phyloP scores from a whole-genome alignment of 2,329 filamentous ascomycete genomes.

The Epichloe baconii region DNA sequence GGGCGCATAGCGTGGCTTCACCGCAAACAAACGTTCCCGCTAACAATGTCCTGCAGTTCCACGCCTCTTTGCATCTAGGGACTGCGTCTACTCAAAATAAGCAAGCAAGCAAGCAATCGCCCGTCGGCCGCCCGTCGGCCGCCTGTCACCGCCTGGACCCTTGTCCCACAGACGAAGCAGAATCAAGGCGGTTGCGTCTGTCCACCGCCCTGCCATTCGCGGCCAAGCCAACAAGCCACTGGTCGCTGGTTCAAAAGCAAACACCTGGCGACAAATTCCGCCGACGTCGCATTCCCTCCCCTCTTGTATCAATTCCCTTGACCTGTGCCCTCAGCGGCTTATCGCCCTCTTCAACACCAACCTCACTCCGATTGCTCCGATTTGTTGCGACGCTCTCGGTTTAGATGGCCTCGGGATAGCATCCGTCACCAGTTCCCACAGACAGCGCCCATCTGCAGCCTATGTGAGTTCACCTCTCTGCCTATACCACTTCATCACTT shows the following conservation, averaged over 20 bases:
- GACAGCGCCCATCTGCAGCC: background rate
- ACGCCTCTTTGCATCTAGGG: background rate
- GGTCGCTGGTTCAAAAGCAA: slow-evolving; percentile 1
- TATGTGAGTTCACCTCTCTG: background rate
- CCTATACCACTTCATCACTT: background rate
- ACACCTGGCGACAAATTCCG: slow-evolving; percentile 5
- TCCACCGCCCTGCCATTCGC: background rate
- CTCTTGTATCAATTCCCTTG: background rate
- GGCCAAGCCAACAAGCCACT: background rate
- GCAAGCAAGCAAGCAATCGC: background rate
- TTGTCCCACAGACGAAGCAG: background rate
- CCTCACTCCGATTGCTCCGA: background rate
- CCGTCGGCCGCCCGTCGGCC: background rate
- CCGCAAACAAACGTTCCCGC: background rate
- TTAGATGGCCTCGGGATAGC: slow-evolving; percentile 4
- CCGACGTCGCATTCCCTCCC: slow-evolving; percentile 7
- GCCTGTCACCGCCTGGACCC: slow-evolving; percentile 13
- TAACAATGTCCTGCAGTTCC: slow-evolving; percentile 1
- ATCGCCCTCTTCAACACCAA: background rate
- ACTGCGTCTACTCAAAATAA: background rate
- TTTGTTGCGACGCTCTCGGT: background rate
- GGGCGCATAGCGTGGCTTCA: background rate
- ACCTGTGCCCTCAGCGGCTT: background rate
- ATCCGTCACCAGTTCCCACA: background rate
- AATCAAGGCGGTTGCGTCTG: background rate